Evolutionary conservation across 192 early-diverging fungal species (phyloP), one percentile per base, ranked within the genome.

Genomic region (Irineochytrium annulatum): DNA sequence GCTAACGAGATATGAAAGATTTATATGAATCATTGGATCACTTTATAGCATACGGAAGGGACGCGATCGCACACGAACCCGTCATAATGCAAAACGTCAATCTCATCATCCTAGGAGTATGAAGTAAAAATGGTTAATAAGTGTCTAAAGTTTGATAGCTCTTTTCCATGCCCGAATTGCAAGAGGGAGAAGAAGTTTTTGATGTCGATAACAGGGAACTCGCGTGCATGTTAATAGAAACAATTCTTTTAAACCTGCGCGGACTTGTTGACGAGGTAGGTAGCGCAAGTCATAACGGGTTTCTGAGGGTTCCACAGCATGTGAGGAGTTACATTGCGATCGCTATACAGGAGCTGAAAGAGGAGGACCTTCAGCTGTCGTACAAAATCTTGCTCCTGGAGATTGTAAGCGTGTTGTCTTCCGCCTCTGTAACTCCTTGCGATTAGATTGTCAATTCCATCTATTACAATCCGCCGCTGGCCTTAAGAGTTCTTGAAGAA

Each of bases 11-110:
- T 37, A 8, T 60, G 26, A 34, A 46, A 67, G 92, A 93, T 63
- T 93, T 98, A 82, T 62, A 90, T 29, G 88, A 88, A n/a, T 86
- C 87, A 24, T 79, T 98, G 46, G 91, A 94, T 68, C 94, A 95
- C 77, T 96, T 86, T 59, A 85, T 95, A 37, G 80, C 86, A 5
- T 92, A 87, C 58, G 96, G 96, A 66, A 89, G 77, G 55, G 87
- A 90, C 16, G 6, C 11, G 6, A 22, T 49, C 6, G 46, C 26
- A 6, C 8, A 49, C 6, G 24, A 49, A 22, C 46, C 26, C 26
- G 11, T 6, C 17, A 24, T 49, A 24, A 41, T 8, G 8, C 8
- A 41, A 8, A 41, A 41, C 8, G 37, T 13, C 8, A 41, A 41
- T 41, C 8, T 41, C 11, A 8, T 41, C 37, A 41, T 41, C 37